A percentile compares a stretch with the other conserved stretches of the same genome.
These are phyloP conservation scores for Ascochyta fabae DNA, from an alignment of 2,329 filamentous ascomycete species.

Conservation along the genomic window DNA sequence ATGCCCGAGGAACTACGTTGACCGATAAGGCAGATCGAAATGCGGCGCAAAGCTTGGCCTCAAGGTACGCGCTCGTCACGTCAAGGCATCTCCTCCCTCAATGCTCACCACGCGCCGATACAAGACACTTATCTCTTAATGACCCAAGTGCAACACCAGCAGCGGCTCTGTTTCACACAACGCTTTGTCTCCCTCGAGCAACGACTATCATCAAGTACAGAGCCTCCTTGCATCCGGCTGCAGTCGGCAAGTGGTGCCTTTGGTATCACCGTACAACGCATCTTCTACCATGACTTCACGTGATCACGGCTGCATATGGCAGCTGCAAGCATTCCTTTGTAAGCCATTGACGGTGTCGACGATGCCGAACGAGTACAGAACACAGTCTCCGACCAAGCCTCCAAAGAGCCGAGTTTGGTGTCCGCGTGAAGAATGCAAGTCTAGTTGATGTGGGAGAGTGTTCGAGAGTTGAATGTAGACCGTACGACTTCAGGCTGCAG, in stretches of 20 bases:
- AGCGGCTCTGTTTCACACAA: constrained; percentile 35
- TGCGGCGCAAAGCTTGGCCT: constrained; percentile 13
- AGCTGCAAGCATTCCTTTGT: constrained; percentile 35
- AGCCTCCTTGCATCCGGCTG: constrained; percentile 34
- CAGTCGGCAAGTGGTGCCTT: constrained; percentile 28
- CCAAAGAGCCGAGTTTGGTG: constrained; percentile 1
- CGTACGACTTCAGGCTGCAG: not conserved
- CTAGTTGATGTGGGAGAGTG: not conserved
- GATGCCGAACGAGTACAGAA: constrained; percentile 9
- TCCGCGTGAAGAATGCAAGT: constrained; percentile 17
- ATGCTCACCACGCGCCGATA: constrained; percentile 15
- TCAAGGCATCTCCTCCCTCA: constrained; percentile 15
- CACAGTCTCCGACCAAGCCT: constrained; percentile 4
- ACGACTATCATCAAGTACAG: constrained; percentile 26
- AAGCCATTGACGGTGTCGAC: constrained; percentile 33
- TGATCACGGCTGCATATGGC: constrained; percentile 17
- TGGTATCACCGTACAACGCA: constrained; percentile 31
- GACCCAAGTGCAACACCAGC: constrained; percentile 38
- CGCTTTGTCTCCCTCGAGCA: constrained; percentile 22
- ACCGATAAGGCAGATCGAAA: constrained; percentile 20
- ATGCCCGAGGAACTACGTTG: not conserved
- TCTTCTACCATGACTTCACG: constrained; percentile 22
- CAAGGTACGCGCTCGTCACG: constrained; percentile 4
- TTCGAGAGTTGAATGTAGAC: not conserved
- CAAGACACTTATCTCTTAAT: constrained; percentile 29